Base-by-base conservation (phyloP, 2,329 filamentous ascomycete genomes). In the Trichoderma atrobrunneum region DNA sequence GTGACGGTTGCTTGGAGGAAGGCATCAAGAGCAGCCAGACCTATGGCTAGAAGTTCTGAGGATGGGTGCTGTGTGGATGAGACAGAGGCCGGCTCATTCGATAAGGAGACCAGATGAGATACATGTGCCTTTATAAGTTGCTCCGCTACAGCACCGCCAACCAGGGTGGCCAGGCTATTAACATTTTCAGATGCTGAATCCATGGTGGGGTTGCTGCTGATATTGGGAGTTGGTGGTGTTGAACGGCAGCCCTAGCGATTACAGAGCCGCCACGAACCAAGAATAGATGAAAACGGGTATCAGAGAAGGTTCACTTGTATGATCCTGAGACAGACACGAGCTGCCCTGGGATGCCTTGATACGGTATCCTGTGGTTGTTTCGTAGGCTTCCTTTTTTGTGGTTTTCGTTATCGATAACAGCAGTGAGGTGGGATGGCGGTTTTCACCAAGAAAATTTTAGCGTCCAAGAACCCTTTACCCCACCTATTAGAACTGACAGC, bases 1-100 rank as follows among this genome's bases (percentile, higher is more conserved):
- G 95, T 97, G 69, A 97, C 92, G 79, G 94, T 97, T 1, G 90
- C 90, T 80, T 98, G 95, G 18, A 97, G 82, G 79, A 97, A 98
- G 12, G 91, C 89, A 78, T 93, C 88, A 12, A 97, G 85, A 2
- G 81, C 79, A 54, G 81, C 81, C 8, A 81, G 67, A 7, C 78
- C 81, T 30, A 82, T 76, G 16, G 77, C 74, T 1, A 81, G 74
- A 12, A 76, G 72, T 11, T 69, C 73, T 26, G 54, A 12, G 21
- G 65, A 32, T n/a, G 72, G 36, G 26, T 68, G 43, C n/a, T 60
- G 12, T 54, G 56, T 30, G 26, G 34, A 48, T n/a, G 30, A 5
- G 12, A 26, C n/a, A 21, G 67, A 21, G 8, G 60, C 10, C 4
- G 61, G 8, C 7, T 26, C 67, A n/a, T 51, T 21, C 3, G 66